Percentiles rank a stretch among this genome's conserved stretches.
Evolutionary conservation across 2,329 filamentous ascomycete species (phyloP).

Genomic region (Parastagonospora nodorum): DNA sequence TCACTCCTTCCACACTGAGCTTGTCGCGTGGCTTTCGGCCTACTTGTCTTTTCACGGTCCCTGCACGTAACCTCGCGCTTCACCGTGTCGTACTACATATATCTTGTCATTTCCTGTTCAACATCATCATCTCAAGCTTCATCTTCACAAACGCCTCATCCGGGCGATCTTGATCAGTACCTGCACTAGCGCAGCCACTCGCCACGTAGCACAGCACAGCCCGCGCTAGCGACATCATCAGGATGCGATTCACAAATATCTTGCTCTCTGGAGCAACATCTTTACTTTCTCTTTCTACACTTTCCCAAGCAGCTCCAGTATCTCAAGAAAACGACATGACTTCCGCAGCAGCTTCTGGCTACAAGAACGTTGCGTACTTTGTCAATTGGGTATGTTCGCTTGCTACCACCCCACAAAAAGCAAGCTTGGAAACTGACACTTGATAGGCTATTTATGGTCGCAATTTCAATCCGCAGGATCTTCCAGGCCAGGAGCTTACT

Average conservation of each 20-base stretch:
- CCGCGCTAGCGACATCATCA: slow-evolving; percentile 28
- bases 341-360: slow-evolving; percentile 30
- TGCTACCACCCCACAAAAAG: background rate
- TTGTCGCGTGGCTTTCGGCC: slow-evolving; percentile 11
- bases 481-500: slow-evolving; percentile 39
- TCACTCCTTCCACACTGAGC: slow-evolving; percentile 8
- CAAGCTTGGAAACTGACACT: slow-evolving; percentile 2
- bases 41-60: slow-evolving; percentile 1
- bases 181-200: slow-evolving; percentile 25
- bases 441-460: slow-evolving; percentile 46
- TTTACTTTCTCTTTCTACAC: slow-evolving; percentile 24
- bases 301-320: slow-evolving; percentile 27
- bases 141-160: slow-evolving; percentile 3
- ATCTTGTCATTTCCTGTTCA: slow-evolving; percentile 1
- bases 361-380: slow-evolving; percentile 46
- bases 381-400: slow-evolving; percentile 43
- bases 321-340: slow-evolving; percentile 20
- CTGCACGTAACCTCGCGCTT: background rate
- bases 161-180: slow-evolving; percentile 17
- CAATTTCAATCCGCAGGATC: slow-evolving; percentile 43
- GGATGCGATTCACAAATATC: slow-evolving; percentile 28
- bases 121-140: background rate
- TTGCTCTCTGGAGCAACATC: slow-evolving; percentile 24
- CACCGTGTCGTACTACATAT: background rate
- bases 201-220: slow-evolving; percentile 24